Base-by-base conservation (phyloP, 2,329 filamentous ascomycete genomes). In the Ploettnerulaceae sp. region DNA sequence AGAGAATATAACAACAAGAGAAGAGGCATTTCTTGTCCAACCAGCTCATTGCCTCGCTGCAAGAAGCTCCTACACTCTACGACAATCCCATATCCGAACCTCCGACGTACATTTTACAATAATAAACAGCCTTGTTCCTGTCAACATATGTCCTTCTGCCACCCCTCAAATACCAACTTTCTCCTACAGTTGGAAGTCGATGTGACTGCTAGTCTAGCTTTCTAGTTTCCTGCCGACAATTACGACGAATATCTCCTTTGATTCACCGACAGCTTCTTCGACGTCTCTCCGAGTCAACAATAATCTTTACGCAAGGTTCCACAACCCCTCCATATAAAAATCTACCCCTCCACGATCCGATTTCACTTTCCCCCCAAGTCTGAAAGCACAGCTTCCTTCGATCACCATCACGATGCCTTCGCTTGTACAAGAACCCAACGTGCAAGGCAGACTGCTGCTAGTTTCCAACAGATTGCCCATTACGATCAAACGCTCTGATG, bases 381-480 rank as follows among this genome's bases (percentile, higher is more conserved):
- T 39, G 11, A 32, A 11, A 34, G 25, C 18, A 15, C 12, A 7
- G 6, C 18, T 11, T 28, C 17, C 18, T 21, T 20, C 32, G 8
- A 38, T 22, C 9, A 41, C 25, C 38, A 18, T 15, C 48, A 50
- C 36, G 7, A 63, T 64, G 61, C 57, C 58, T 39, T 48, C 58
- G 8, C 28, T 57, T 20, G 41, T 53, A 18, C 28, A 58, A 48
- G 56, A 59, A 18, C 39, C 54, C 5, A 54, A 57, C 32, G 46
- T 50, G 14, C 53, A 56, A 17, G 60, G 59, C 50, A 57, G 79
- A 54, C 75, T 96, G 43, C 78, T 96, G 41, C 82, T 97, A 37
- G 83, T 96, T 59, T 96, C 91, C 26, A 98, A 98, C 66, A 87
- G 93, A 45, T 77, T 97, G 32, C 91, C 93, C 48, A 94, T 97